These are phyloP conservation scores for Penicillium sp. DNA, from an alignment of 2,329 filamentous ascomycete genomes.

Conservation along the genomic window DNA sequence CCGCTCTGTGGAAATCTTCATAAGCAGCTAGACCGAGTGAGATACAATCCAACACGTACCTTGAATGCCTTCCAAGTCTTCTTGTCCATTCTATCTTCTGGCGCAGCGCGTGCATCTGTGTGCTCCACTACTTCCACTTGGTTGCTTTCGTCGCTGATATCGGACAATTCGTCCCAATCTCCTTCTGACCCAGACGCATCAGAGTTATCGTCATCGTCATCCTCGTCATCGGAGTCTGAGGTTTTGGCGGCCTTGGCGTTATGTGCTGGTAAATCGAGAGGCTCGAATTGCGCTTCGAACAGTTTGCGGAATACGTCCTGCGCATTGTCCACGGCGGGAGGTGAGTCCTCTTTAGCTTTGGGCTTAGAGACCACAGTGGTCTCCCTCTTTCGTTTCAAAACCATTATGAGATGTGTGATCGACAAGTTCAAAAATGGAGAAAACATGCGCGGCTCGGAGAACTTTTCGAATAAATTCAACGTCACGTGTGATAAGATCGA, in stretches of 20 bases:
- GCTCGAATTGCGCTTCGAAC: constrained; percentile 86
- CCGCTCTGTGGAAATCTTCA: constrained; percentile 27
- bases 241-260: constrained; percentile 8
- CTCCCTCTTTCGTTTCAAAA: constrained; percentile 53
- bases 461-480: constrained; percentile 15
- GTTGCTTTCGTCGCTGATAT: constrained; percentile 44
- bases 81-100: constrained; percentile 58
- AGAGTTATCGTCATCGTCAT: constrained; percentile 28
- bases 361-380: constrained; percentile 32
- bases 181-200: constrained; percentile 39
- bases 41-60: constrained; percentile 46
- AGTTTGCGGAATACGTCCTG: constrained; percentile 77
- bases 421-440: background rate
- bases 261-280: constrained; percentile 52
- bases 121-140: constrained; percentile 66
- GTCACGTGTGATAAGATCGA: constrained; percentile 42
- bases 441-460: constrained; percentile 3
- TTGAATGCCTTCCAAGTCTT: constrained; percentile 78
- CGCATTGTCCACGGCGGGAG: constrained; percentile 39
- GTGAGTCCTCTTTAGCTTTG: constrained; percentile 23
- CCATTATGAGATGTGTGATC: constrained; percentile 29
- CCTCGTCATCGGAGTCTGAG: constrained; percentile 24
- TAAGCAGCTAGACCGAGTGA: constrained; percentile 5
- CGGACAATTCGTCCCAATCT: constrained; percentile 67
- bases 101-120: constrained; percentile 47